These are phyloP conservation scores for Monosporascus cannonballus DNA, from an alignment of 2,329 filamentous ascomycete species.

Conservation along the genomic window DNA sequence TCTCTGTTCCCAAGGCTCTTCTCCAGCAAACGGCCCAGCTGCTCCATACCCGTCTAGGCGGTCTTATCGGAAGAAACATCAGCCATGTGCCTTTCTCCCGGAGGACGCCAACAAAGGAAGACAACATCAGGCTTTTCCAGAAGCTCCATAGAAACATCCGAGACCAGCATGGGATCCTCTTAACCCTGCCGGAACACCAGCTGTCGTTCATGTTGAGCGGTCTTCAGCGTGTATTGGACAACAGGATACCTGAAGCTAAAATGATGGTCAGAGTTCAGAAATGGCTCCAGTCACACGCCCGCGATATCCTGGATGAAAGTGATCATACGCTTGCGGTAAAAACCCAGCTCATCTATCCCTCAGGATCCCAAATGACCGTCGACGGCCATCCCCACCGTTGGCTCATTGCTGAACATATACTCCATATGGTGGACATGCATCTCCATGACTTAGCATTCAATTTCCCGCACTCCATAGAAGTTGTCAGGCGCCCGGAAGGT, in stretches of 20 bases:
- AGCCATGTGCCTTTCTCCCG: slow-evolving; percentile 54
- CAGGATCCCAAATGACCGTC: slow-evolving; percentile 39
- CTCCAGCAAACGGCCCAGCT: slow-evolving; percentile 52
- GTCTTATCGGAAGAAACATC: slow-evolving; percentile 45
- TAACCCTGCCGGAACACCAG: slow-evolving; percentile 55
- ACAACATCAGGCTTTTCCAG: slow-evolving; percentile 30
- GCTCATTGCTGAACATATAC: slow-evolving; percentile 34
- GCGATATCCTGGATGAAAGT: slow-evolving; percentile 61
- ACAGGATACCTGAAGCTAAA: slow-evolving; percentile 31
- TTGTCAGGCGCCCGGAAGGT: slow-evolving; percentile 29
- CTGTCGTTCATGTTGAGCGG: slow-evolving; percentile 61
- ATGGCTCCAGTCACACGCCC: slow-evolving; percentile 40
- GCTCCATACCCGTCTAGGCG: slow-evolving; percentile 48
- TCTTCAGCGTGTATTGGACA: slow-evolving; percentile 48
- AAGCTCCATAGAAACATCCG: slow-evolving; percentile 34
- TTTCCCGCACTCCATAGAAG: slow-evolving; percentile 39
- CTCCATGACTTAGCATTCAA: slow-evolving; percentile 28
- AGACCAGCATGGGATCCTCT: slow-evolving; percentile 43
- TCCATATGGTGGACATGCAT: slow-evolving; percentile 35
- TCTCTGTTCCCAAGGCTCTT: slow-evolving; percentile 51
- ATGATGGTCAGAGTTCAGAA: slow-evolving; percentile 45
- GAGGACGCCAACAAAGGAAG: slow-evolving; percentile 30
- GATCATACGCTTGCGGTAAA: slow-evolving; percentile 47
- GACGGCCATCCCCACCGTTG: slow-evolving; percentile 49
- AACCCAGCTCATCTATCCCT: slow-evolving; percentile 52